A percentile compares a stretch with the other conserved stretches of the same genome.
These are phyloP conservation scores for Aspergillus sp. DNA, from an alignment of 2,329 filamentous ascomycete species.

Conservation along the genomic window DNA sequence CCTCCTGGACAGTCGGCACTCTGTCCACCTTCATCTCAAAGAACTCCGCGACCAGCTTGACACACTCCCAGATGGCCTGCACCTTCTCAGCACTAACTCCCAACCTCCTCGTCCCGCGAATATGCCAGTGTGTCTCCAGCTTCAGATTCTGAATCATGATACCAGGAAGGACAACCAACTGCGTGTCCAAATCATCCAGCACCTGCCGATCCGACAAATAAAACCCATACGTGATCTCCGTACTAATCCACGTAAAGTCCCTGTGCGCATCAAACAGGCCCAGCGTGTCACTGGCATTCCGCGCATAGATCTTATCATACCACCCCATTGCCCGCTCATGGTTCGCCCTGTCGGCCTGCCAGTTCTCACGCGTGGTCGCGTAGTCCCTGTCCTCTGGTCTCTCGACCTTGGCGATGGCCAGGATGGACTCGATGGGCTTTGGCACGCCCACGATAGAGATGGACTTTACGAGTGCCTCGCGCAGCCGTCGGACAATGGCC, in stretches of 20 bases:
- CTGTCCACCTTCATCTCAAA: background rate
- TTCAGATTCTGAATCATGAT: conserved; percentile 3
- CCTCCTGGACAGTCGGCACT: background rate
- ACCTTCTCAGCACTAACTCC: background rate
- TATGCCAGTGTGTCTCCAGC: conserved; percentile 2
- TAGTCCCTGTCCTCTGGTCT: background rate
- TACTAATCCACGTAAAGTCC: background rate
- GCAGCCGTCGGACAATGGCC: background rate
- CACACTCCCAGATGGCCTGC: background rate
- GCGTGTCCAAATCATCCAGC: background rate
- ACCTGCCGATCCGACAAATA: background rate
- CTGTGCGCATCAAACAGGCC: background rate
- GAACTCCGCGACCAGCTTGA: background rate
- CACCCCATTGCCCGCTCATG: background rate
- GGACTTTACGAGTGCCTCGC: conserved; percentile 1
- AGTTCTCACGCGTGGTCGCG: background rate
- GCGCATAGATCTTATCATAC: background rate
- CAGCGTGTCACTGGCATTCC: background rate
- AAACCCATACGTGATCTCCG: background rate
- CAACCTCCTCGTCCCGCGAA: background rate
- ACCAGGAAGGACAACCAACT: background rate
- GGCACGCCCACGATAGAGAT: background rate
- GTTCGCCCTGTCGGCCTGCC: background rate
- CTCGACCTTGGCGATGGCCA: background rate
- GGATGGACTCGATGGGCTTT: background rate